Evolutionary conservation across 148 eudicot genomes (phyloP).

Genomic region (Amaranthus cruentus): DNA sequence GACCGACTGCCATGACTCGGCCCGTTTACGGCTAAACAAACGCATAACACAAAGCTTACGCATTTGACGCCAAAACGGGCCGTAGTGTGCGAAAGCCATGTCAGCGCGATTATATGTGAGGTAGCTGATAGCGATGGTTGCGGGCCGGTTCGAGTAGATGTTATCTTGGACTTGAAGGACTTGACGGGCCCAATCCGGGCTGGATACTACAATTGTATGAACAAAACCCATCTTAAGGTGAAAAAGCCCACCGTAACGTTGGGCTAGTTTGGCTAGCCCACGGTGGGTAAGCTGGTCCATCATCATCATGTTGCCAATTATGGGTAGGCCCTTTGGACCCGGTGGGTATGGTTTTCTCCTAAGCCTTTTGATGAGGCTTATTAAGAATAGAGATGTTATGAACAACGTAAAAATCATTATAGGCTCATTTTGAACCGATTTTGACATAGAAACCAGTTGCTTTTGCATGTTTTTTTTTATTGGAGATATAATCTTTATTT

Average conservation of each 20-base stretch:
- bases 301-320: constrained; percentile 71
- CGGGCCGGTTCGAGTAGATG: constrained; percentile 69
- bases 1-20: constrained; percentile 73
- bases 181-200: constrained; percentile 54
- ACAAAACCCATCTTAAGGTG: constrained; percentile 63
- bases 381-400: constrained; percentile 27
- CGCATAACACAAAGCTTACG: constrained; percentile 78
- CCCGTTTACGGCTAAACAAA: constrained; percentile 60
- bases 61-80: constrained; percentile 91
- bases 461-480: constrained; percentile 2
- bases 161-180: constrained; percentile 69
- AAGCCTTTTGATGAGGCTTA: constrained; percentile 24
- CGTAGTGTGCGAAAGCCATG: constrained; percentile 80
- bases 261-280: constrained; percentile 51
- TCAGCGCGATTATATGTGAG: constrained; percentile 65
- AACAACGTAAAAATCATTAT: constrained; percentile 22
- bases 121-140: constrained; percentile 60
- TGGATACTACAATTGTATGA: constrained; percentile 51
- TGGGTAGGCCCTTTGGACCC: constrained; percentile 57
- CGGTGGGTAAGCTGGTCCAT: constrained; percentile 69
- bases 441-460: neutral
- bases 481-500: neutral
- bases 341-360: constrained; percentile 47
- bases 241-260: constrained; percentile 59
- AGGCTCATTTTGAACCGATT: neutral